Base-by-base conservation (phyloP, 192 early-diverging fungal genomes). In the Coemansia reversa region DNA sequence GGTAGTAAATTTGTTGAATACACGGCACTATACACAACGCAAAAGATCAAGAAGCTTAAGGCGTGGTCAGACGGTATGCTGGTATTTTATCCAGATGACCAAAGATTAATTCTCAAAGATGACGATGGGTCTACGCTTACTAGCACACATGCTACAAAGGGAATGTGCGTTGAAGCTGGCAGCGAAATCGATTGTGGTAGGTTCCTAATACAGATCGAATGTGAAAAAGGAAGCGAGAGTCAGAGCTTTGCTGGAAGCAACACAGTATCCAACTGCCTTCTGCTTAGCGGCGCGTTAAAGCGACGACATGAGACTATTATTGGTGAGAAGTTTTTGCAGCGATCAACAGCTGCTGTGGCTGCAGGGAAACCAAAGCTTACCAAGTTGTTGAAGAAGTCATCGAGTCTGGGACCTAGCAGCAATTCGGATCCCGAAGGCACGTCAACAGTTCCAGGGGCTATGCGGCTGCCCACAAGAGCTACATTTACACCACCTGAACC, bases 1-100 rank as follows among this genome's bases (percentile, higher is more conserved):
- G 39, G n/a, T 5, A 18, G 28, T 12, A 54, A 62, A 7, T 18
- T 22, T 8, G 28, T 63, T 0, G 69, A 68, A 33, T 82, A 77
- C 32, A 35, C 64, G 3, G 65, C 66, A 4, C 71, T 82, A 11
- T 77, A 74, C 47, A 82, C 80, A 5, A 70, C 67, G 11, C 80
- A 82, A 54, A 82, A 77, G 49, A 49, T 55, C 2, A 77, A 82
- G 32, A 82, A 82, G 63, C 60, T 67, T 28, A 82, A 82, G 63
- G 55, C 75, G 28, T 82, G 80, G 80, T 61, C 70, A 5, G 80
- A 82, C 27, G 80, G 80, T 5, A 64, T 51, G 19, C 30, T 74
- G 51, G 14, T 28, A 25, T 60, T 60, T 19, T 39, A 55, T 12
- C 47, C 60, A 7, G 35, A 19, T 32, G 66, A 67, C 22, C 52